phyloP scores from a whole-genome alignment of 805 yeast species.

The Wickerhamomyces silvicola region DNA sequence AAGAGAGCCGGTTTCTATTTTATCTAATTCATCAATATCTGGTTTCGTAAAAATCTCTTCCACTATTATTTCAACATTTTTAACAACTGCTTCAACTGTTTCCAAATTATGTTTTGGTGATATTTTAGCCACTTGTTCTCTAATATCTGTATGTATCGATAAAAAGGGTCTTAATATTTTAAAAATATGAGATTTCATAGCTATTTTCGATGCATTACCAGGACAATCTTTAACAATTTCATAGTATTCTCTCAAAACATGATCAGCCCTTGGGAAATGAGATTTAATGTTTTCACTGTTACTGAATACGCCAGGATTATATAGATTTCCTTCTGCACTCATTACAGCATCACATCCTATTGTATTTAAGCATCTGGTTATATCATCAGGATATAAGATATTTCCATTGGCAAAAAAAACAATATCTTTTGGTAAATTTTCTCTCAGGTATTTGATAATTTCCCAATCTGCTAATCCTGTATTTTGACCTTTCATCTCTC shows the following conservation, averaged over 20 bases:
- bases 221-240: slow-evolving; percentile 52
- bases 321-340: slow-evolving; percentile 95
- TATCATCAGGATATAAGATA: slow-evolving; percentile 82
- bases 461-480: slow-evolving; percentile 97
- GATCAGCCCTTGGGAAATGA: slow-evolving; percentile 82
- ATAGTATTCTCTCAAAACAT: slow-evolving; percentile 76
- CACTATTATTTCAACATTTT: slow-evolving; percentile 63
- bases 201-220: slow-evolving; percentile 62
- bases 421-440: slow-evolving; percentile 68
- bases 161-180: slow-evolving; percentile 79
- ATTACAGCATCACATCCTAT: slow-evolving; percentile 84
- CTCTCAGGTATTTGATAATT: slow-evolving; percentile 64
- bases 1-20: slow-evolving; percentile 43
- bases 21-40: slow-evolving; percentile 51
- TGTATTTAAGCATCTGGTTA: slow-evolving; percentile 56
- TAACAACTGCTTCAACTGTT: slow-evolving; percentile 50
- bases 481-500: slow-evolving; percentile 96
- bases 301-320: slow-evolving; percentile 84
- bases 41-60: slow-evolving; percentile 43
- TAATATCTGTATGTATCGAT: slow-evolving; percentile 66
- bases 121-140: slow-evolving; percentile 61
- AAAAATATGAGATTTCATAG: slow-evolving; percentile 91
- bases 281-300: slow-evolving; percentile 51
- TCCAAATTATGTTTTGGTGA: slow-evolving; percentile 38
- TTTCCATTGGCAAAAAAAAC: slow-evolving; percentile 95